These are phyloP conservation scores for Hypoxylon cercidicola DNA, from an alignment of 495 filamentous ascomycete species.

Conservation along the genomic window DNA sequence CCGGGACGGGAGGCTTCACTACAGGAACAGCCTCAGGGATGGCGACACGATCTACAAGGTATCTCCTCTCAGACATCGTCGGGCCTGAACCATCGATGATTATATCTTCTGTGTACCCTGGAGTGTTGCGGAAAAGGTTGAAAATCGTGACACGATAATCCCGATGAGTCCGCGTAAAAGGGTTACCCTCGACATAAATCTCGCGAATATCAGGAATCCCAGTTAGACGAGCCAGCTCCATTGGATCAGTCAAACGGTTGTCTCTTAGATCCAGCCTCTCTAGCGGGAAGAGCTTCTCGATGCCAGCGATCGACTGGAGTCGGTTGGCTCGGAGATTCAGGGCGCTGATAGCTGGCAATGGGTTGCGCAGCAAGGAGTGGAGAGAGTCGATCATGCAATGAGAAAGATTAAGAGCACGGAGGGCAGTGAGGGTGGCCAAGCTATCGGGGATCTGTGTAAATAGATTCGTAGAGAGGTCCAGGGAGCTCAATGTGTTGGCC, in stretches of 20 bases:
- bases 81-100: conserved; percentile 86
- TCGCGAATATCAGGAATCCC: conserved; percentile 90
- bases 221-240: conserved; percentile 88
- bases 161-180: conserved; percentile 87
- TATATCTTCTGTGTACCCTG: conserved; percentile 90
- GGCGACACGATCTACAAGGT: conserved; percentile 82
- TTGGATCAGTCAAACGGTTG: conserved; percentile 89
- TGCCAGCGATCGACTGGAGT: conserved; percentile 85
- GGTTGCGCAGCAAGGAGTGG: conserved; percentile 85
- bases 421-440: conserved; percentile 78
- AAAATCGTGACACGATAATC: conserved; percentile 90
- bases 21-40: conserved; percentile 79
- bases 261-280: conserved; percentile 92
- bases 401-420: conserved; percentile 90
- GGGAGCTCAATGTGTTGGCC: conserved; percentile 84
- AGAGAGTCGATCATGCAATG: conserved; percentile 98
- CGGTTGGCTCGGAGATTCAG: conserved; percentile 93
- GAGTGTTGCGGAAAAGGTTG: conserved; percentile 93
- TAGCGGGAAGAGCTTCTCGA: conserved; percentile 87
- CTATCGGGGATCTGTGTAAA: conserved; percentile 92
- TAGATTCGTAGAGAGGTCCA: conserved; percentile 91
- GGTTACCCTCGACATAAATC: conserved; percentile 89
- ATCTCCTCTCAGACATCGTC: conserved; percentile 81
- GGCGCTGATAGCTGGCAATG: conserved; percentile 91
- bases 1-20: conserved; percentile 69